Conservation (phyloP, 768 basidiomycete genomes). For the Serendipita sp. region DNA sequence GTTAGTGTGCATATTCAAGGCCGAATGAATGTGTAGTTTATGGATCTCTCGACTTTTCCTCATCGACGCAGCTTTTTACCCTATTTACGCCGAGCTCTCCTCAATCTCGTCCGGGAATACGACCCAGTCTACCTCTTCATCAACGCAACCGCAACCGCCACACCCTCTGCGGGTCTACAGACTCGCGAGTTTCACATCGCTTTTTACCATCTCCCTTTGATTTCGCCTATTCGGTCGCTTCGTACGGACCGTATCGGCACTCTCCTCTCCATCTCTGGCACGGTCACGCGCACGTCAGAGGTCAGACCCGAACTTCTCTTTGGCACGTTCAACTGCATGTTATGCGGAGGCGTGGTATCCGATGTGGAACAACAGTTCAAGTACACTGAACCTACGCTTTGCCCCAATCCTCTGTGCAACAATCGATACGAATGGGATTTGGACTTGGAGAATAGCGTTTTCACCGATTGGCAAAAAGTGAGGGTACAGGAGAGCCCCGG, state of each 20-base stretch:
- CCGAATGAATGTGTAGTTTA: background rate
- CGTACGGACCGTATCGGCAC: conserved; percentile 89
- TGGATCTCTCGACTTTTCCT: background rate
- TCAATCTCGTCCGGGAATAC: conserved; percentile 75
- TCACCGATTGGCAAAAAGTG: conserved; percentile 99
- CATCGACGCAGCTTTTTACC: conserved; percentile 49
- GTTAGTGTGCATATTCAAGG: conserved; percentile 13
- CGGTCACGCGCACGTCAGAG: conserved; percentile 93
- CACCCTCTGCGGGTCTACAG: conserved; percentile 74
- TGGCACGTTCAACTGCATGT: conserved; percentile 86
- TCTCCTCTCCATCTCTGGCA: conserved; percentile 88
- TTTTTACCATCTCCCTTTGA: conserved; percentile 86
- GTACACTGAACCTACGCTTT: conserved; percentile 94
- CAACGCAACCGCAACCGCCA: conserved; percentile 76
- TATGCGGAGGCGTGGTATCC: conserved; percentile 69
- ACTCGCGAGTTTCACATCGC: conserved; percentile 91
- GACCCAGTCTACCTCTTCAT: conserved; percentile 92
- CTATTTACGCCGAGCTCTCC: conserved; percentile 79
- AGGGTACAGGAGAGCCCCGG: conserved; percentile 98
- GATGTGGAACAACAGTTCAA: conserved; percentile 99
- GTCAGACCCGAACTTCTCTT: conserved; percentile 88
- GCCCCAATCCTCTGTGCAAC: conserved; percentile 87
- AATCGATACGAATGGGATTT: conserved; percentile 86
- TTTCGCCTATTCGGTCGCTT: conserved; percentile 87
- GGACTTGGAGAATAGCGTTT: conserved; percentile 89